phyloP scores from a whole-genome alignment of 2,329 filamentous ascomycete species.

The Exophiala aquamarina region DNA sequence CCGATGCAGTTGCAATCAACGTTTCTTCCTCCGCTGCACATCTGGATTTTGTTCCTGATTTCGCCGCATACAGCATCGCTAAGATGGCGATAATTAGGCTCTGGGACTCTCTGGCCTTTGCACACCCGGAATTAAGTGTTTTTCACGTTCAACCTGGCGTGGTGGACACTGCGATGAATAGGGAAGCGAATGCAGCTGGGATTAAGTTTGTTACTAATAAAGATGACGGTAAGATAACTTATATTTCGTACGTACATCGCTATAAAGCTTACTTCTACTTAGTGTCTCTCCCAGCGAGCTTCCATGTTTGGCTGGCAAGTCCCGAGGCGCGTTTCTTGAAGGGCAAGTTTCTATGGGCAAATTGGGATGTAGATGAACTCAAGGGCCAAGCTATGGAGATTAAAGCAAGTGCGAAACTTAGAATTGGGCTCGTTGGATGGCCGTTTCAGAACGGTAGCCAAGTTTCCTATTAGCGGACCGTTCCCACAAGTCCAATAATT shows the following conservation, averaged over 20 bases:
- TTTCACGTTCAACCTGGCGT: conserved; percentile 47
- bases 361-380: conserved; percentile 55
- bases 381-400: no score
- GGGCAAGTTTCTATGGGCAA: conserved; percentile 48
- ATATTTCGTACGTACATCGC: neutral
- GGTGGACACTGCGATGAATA: conserved; percentile 13
- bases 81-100: conserved; percentile 44
- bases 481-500: no score
- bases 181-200: conserved; percentile 4
- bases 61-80: conserved; percentile 37
- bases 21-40: conserved; percentile 4
- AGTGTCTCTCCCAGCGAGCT: conserved; percentile 38
- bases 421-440: no score
- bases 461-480: no score
- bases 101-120: conserved; percentile 41
- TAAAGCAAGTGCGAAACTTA: no score
- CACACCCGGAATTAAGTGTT: conserved; percentile 40
- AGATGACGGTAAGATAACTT: conserved; percentile 6
- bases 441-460: no score
- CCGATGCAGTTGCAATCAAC: conserved; percentile 7
- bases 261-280: neutral
- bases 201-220: neutral
- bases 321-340: conserved; percentile 49
- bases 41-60: neutral
- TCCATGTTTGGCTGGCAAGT: conserved; percentile 46